Conservation (phyloP, 768 basidiomycete species). For the Mycena galopus region DNA sequence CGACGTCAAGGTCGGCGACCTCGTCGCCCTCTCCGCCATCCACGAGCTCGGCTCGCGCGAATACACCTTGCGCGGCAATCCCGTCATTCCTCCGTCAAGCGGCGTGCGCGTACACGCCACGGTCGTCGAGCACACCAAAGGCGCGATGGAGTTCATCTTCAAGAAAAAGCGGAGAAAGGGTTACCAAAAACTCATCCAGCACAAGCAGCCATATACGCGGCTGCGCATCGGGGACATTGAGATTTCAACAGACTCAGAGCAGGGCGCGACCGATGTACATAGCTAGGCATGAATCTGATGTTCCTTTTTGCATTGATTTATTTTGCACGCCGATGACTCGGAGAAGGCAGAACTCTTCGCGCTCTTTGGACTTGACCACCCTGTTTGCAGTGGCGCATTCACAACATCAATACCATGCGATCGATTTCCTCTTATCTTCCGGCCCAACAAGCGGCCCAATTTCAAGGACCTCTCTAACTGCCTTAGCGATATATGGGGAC, state of each 20-base stretch:
- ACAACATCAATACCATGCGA: no score
- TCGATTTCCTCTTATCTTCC: no score
- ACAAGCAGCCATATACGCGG: slow-evolving; percentile 97
- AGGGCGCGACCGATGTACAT: slow-evolving; percentile 33
- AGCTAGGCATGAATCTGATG: slow-evolving; percentile 32
- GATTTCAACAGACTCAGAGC: slow-evolving; percentile 42
- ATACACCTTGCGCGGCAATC: slow-evolving; percentile 88
- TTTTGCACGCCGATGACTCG: neutral
- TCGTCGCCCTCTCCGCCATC: slow-evolving; percentile 85
- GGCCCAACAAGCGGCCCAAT: no score
- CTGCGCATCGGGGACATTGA: slow-evolving; percentile 90
- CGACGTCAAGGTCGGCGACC: slow-evolving; percentile 87
- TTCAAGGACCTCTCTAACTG: no score
- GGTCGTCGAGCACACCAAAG: slow-evolving; percentile 98
- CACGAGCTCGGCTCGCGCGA: slow-evolving; percentile 97
- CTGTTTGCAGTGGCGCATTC: no score
- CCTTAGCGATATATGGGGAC: neutral
- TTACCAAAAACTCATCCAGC: slow-evolving; percentile 92
- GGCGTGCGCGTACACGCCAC: slow-evolving; percentile 86
- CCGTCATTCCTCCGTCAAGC: slow-evolving; percentile 70
- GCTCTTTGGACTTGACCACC: no score
- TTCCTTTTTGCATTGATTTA: neutral
- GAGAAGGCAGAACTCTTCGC: no score
- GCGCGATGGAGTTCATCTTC: slow-evolving; percentile 89
- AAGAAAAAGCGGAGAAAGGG: slow-evolving; percentile 99